Percentiles rank a stretch among this genome's conserved stretches.
Evolutionary conservation across 2,329 filamentous ascomycete species (phyloP).

Genomic region (Chaetomiaceae sp.): DNA sequence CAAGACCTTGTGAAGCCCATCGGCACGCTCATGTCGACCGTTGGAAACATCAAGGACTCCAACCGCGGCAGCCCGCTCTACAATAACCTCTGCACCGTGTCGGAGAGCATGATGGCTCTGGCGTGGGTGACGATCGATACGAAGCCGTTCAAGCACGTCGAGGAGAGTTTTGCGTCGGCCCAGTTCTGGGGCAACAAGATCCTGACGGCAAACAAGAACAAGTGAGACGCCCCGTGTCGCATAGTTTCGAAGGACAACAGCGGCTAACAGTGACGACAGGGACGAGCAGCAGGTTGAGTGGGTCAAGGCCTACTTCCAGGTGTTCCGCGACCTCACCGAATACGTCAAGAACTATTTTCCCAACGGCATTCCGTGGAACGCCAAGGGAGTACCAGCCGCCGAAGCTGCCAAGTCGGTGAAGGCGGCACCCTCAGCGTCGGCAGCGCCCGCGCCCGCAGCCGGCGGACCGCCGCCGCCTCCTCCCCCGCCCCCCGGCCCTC

Average conservation of each 20-base stretch:
- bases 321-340: conserved; percentile 77
- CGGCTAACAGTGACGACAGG: conserved; percentile 13
- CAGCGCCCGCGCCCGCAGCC: conserved; percentile 47
- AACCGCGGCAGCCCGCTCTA: conserved; percentile 72
- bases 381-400: conserved; percentile 65
- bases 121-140: conserved; percentile 84
- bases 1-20: conserved; percentile 81
- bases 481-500: conserved; percentile 65
- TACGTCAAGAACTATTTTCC: conserved; percentile 82
- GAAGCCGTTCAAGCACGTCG: conserved; percentile 80
- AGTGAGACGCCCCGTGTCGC: conserved; percentile 32
- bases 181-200: conserved; percentile 96
- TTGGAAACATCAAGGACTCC: conserved; percentile 74
- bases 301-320: conserved; percentile 85
- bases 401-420: conserved; percentile 60
- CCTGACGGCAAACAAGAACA: conserved; percentile 81
- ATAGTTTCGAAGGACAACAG: no score
- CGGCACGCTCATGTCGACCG: conserved; percentile 73
- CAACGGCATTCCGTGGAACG: conserved; percentile 81
- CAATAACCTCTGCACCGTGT: conserved; percentile 79
- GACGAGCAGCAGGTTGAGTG: conserved; percentile 76
- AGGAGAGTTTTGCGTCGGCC: conserved; percentile 74
- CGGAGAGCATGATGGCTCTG: conserved; percentile 83
- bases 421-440: conserved; percentile 32
- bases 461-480: conserved; percentile 55